Evolutionary conservation across 345 rosid genomes (phyloP).

Genomic region (Gossypium mustelinum): DNA sequence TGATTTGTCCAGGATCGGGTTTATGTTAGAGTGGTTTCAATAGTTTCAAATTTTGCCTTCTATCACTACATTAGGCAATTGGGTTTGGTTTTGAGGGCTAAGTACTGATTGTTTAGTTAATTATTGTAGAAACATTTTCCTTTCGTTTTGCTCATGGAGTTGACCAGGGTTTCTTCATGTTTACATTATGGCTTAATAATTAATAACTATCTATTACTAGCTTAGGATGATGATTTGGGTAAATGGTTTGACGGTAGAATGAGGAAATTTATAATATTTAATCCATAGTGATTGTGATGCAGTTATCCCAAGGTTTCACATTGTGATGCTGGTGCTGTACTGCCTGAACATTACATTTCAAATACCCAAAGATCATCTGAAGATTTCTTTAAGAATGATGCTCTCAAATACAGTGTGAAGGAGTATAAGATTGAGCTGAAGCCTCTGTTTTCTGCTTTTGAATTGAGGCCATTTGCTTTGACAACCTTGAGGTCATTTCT

Average conservation of each 20-base stretch:
- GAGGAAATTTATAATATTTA: slow-evolving; percentile 6
- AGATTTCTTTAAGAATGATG: slow-evolving; percentile 38
- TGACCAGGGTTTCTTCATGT: neutral
- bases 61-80: neutral
- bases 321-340: slow-evolving; percentile 77
- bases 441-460: slow-evolving; percentile 83
- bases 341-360: slow-evolving; percentile 52
- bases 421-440: slow-evolving; percentile 68
- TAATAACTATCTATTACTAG: neutral
- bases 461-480: slow-evolving; percentile 66
- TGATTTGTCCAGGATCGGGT: too few species aligned
- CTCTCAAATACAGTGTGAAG: slow-evolving; percentile 50
- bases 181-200: neutral
- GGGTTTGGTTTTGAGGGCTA: neutral
- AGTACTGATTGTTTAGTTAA: neutral
- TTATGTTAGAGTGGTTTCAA: neutral
- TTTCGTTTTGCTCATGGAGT: too few species aligned
- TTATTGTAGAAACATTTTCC: neutral
- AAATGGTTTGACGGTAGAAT: neutral
- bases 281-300: slow-evolving; percentile 21
- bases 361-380: slow-evolving; percentile 38
- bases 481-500: slow-evolving; percentile 84
- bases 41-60: neutral
- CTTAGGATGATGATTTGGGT: neutral
- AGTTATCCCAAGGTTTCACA: slow-evolving; percentile 64